These are phyloP conservation scores for Salix caprea DNA, from an alignment of 345 rosid species.

Conservation along the genomic window DNA sequence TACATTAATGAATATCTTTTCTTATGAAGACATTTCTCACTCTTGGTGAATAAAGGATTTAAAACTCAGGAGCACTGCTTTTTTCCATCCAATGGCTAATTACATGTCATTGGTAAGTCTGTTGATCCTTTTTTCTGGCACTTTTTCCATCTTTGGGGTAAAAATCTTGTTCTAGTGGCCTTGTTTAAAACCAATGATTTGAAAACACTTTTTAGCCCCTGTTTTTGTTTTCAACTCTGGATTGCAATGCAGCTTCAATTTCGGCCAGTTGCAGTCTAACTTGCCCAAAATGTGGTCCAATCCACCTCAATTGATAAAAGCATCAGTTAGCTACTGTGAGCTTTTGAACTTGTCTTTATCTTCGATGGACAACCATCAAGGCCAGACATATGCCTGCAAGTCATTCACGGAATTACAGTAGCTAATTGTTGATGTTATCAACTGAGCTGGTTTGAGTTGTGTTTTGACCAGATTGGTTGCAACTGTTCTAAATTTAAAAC, in stretches of 20 bases:
- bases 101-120: slow-evolving; percentile 72
- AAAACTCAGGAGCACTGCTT: slow-evolving; percentile 56
- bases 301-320: background rate
- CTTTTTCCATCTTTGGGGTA: background rate
- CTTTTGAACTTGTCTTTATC: background rate
- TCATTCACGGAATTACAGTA: background rate
- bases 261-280: too few relatives aligned
- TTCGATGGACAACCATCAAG: background rate
- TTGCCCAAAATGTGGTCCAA: background rate
- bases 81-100: slow-evolving; percentile 88
- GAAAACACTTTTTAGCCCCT: background rate
- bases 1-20: background rate
- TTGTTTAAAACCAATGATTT: background rate
- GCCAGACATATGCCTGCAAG: background rate
- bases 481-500: too few relatives aligned
- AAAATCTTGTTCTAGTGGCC: too few relatives aligned
- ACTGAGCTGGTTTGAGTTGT: too few relatives aligned
- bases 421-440: background rate
- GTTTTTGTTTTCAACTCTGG: background rate
- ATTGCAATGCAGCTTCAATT: too few relatives aligned
- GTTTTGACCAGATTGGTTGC: too few relatives aligned
- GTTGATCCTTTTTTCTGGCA: background rate
- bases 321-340: background rate
- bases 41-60: slow-evolving; percentile 74
- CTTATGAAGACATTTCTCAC: slow-evolving; percentile 56